Base-by-base conservation (phyloP, 208 protist genomes). In the Leishmania amazonensis region DNA sequence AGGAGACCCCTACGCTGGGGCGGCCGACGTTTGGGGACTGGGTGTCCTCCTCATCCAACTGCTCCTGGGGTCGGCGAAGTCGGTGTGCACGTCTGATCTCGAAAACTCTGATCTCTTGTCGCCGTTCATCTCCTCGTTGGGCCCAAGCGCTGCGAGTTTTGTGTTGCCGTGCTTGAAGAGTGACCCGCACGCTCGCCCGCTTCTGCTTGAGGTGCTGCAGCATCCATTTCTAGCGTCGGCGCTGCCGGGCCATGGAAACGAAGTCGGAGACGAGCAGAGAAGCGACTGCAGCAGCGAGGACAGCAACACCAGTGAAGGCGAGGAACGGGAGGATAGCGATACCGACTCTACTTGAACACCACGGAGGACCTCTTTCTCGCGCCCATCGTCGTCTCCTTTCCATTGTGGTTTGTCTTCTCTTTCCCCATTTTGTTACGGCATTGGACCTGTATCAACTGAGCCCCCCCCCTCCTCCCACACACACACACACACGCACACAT, bases 21-120 rank as follows among this genome's bases (percentile, higher is more conserved):
- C 88, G 49, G 89, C 94, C 8, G 94, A 97, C 79, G 90, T 97
- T 38, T 95, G 91, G 94, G 88, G 89, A 2, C 42, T 97, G 1
- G 94, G 86, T n/a, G 89, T 94, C 24, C 80, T 95, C 17, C 87
- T 97, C 70, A 73, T 95, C 31, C 89, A 93, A 74, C 87, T 97
- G 62, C 31, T 91, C 19, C 77, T 85, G 2, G 87, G 82, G 2
- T 57, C 54, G 28, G 79, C 78, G 47, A 90, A 86, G 72, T 9
- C 71, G 73, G 87, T 89, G 42, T 74, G 78, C 60, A 95, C 91
- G n/a, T 90, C 82, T 8, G 91, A 97, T 62, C 45, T 97, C 13
- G 85, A 86, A 21, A 88, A 94, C 79, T 85, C 90, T 4, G 91
- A 95, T 73, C 81, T 97, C 17, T 71, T 97, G 31, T 95, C 91